phyloP scores from a whole-genome alignment of 169 alveolate species.

The Plasmodium gaboni region DNA sequence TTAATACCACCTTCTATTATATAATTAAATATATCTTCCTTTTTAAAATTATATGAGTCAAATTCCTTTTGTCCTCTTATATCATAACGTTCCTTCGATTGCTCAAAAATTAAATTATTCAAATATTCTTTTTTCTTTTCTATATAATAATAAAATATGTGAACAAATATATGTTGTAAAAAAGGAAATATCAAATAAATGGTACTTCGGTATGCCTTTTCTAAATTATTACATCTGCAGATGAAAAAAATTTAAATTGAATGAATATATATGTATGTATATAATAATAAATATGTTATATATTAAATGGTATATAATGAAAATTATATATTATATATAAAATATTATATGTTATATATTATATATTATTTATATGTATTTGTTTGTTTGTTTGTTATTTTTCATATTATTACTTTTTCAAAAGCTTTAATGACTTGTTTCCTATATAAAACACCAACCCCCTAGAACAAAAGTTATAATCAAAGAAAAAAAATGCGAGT shows the following conservation, averaged over 20 bases:
- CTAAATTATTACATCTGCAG: slow-evolving; percentile 46
- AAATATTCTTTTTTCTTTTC: slow-evolving; percentile 47
- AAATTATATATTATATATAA: too few relatives aligned
- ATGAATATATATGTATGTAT: neutral
- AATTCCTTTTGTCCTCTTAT: neutral
- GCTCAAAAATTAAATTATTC: slow-evolving; percentile 12
- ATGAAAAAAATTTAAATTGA: neutral
- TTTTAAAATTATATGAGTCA: neutral
- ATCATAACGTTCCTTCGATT: neutral
- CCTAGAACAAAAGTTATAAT: slow-evolving; percentile 53
- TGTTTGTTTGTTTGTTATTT: too few relatives aligned
- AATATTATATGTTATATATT: too few relatives aligned
- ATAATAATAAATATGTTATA: neutral
- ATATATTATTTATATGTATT: too few relatives aligned
- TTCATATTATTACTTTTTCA: slow-evolving; percentile 19
- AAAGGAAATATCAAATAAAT: slow-evolving; percentile 35
- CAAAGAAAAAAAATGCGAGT: slow-evolving; percentile 25
- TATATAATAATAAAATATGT: slow-evolving; percentile 32
- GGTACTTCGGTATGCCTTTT: slow-evolving; percentile 36
- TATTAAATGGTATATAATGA: too few relatives aligned
- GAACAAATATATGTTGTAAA: slow-evolving; percentile 58
- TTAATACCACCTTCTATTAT: neutral
- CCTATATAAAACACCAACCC: slow-evolving; percentile 64
- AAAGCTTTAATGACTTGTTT: slow-evolving; percentile 27
- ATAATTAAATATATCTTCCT: neutral